These are phyloP conservation scores for Tolypocladium sp. DNA, from an alignment of 2,329 filamentous ascomycete species.

Conservation along the genomic window DNA sequence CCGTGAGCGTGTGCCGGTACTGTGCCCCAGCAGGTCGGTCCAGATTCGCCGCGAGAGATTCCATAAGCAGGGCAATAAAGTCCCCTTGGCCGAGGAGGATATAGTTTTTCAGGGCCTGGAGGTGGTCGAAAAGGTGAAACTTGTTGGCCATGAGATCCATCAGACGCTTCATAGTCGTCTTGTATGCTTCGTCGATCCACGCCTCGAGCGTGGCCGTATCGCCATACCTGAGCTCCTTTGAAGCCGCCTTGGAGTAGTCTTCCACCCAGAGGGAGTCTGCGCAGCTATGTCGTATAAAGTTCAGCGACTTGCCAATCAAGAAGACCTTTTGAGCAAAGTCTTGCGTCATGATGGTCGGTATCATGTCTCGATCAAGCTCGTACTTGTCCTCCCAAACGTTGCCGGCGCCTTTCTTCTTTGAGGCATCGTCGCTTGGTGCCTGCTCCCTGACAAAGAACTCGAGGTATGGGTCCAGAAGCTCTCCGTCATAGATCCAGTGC, in stretches of 20 bases:
- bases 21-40: constrained; percentile 94
- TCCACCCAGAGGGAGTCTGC: constrained; percentile 93
- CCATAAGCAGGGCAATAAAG: constrained; percentile 95
- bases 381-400: constrained; percentile 99
- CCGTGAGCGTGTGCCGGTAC: constrained; percentile 91
- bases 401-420: constrained; percentile 55
- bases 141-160: constrained; percentile 92
- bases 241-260: constrained; percentile 84
- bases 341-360: constrained; percentile 84
- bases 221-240: constrained; percentile 84
- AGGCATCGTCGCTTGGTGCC: constrained; percentile 38
- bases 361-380: constrained; percentile 73
- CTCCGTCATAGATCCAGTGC: constrained; percentile 97
- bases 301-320: constrained; percentile 92
- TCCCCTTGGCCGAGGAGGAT: constrained; percentile 91
- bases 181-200: constrained; percentile 95
- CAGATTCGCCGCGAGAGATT: constrained; percentile 84
- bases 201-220: constrained; percentile 85
- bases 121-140: constrained; percentile 88
- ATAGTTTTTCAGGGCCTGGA: constrained; percentile 88
- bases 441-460: constrained; percentile 95
- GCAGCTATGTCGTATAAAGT: constrained; percentile 95
- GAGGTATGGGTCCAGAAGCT: constrained; percentile 88
- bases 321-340: constrained; percentile 97
- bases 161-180: constrained; percentile 91